Evolutionary conservation across 129 eudicot species (phyloP), one percentile per base, ranked within the genome.

Genomic region (Glebionis coronaria): DNA sequence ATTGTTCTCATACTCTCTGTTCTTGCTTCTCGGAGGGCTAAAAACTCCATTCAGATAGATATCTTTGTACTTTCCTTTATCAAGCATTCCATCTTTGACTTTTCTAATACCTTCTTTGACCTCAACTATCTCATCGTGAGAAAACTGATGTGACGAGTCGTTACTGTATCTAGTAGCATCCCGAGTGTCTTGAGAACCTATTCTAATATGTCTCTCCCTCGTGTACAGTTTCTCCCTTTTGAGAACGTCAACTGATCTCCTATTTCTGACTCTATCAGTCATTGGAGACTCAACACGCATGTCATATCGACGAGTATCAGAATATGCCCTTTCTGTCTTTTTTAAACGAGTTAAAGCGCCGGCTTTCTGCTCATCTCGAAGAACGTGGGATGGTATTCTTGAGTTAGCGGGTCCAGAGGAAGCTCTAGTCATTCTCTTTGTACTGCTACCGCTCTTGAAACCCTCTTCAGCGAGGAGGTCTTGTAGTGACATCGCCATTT

Each of bases 401-500:
- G 74, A 27, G 52, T 65, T 68, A 23, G 61, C 77, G 13, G 80
- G 64, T 38, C 82, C 76, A 12, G 75, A 72, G 38, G 87, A 81
- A 47, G 72, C 66, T 79, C 88, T 78, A 1, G 76, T 52, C 62
- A 79, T 72, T 69, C 75, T 68, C 76, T 81, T 89, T 11, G 81
- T 51, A 42, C 75, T n/a, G n/a, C n/a, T 85, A 66, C 84, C 61
- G 50, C 84, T 75, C 42, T 76, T 89, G 56, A 89, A 89, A 18
- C 96, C 96, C 74, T 89, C 96, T 72, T 83, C 63, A 0, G 90
- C 82, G 16, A 89, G 82, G 70, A 89, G 94, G 66, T 89, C 88
- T 73, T 86, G 88, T 62, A 89, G 64, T 38, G 96, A 89, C 94
- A 81, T 89, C 18, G 94, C 90, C 93, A 89, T 86, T 68, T 73